Evolutionary conservation across 148 eudicot species (phyloP).

Genomic region (Nyssa sinensis): DNA sequence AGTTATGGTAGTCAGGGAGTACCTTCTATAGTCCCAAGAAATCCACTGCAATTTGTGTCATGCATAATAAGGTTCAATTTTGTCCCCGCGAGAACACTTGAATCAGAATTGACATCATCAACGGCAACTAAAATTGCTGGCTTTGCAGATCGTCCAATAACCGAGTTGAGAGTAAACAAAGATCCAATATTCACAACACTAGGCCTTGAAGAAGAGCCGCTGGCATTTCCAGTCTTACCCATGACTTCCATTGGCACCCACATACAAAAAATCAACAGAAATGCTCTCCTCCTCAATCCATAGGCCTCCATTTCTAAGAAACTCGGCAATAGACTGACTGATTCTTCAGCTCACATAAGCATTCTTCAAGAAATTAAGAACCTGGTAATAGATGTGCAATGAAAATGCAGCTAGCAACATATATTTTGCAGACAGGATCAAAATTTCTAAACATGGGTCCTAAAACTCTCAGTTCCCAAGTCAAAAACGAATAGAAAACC

Average conservation of each 20-base stretch:
- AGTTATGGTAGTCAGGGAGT: constrained; percentile 10
- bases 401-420: constrained; percentile 4
- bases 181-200: constrained; percentile 65
- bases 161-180: constrained; percentile 60
- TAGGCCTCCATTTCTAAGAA: constrained; percentile 20
- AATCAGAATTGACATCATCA: constrained; percentile 63
- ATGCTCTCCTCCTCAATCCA: constrained; percentile 4
- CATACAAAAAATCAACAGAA: constrained; percentile 20
- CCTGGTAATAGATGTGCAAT: not conserved
- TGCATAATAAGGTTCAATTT: constrained; percentile 47
- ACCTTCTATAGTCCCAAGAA: constrained; percentile 80
- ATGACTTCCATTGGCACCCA: constrained; percentile 30
- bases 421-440: not conserved
- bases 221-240: constrained; percentile 24
- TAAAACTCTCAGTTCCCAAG: not conserved
- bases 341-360: constrained; percentile 17
- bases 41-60: constrained; percentile 81
- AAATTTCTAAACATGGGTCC: constrained; percentile 6
- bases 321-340: constrained; percentile 2
- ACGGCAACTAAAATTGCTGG: constrained; percentile 65
- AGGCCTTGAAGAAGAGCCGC: constrained; percentile 32
- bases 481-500: not conserved
- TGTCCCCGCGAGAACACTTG: constrained; percentile 49
- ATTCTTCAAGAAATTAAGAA: not conserved
- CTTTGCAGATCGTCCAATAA: constrained; percentile 65